Base-by-base conservation (phyloP, 148 eudicot genomes). In the Limonium bicolor region DNA sequence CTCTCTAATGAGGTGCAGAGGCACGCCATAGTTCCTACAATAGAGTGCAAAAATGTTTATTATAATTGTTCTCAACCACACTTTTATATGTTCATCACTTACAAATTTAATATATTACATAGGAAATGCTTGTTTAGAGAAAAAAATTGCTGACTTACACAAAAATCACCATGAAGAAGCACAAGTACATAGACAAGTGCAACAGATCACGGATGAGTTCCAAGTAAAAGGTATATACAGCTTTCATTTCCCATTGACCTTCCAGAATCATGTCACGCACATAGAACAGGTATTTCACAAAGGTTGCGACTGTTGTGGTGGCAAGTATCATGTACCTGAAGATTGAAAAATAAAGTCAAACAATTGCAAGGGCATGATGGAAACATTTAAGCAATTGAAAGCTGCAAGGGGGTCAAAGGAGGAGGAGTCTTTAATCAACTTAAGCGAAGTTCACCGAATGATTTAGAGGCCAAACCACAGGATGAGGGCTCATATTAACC, bases 181-280 rank as follows among this genome's bases (percentile, higher is more conserved):
- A 90, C 37, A 90, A 71, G 60, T 90, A 90, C 95, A 90, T 68
- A 54, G 97, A 74, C 70, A 90, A 67, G 71, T 90, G 97, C 56
- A 90, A 60, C 68, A 90, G 67, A 72, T 90, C 97, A 14, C 95
- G 77, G 46, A 84, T 63, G 53, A 90, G 93, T 55, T 90, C 97
- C 70, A 90, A 65, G 73, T 90, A 90, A 62, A 90, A 90, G 38
- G 95, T 90, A 62, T 75, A 90, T 23, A 90, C 93, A 51, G 97
- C 93, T 59, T 90, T 90, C 53, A 42, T 90, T 60, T 90, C 97
- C 97, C 97, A 90, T 60, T 90, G 97, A 27, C 97, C 97, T 55
- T 90, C 97, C 97, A 90, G 84, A 53, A 84, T 78, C 87, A 90
- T 78, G 76, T 90, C 97, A 40, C 77, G 68, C 22, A 84, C 87